phyloP scores from a whole-genome alignment of 2,329 filamentous ascomycete genomes.

The Trichoderma sp. region DNA sequence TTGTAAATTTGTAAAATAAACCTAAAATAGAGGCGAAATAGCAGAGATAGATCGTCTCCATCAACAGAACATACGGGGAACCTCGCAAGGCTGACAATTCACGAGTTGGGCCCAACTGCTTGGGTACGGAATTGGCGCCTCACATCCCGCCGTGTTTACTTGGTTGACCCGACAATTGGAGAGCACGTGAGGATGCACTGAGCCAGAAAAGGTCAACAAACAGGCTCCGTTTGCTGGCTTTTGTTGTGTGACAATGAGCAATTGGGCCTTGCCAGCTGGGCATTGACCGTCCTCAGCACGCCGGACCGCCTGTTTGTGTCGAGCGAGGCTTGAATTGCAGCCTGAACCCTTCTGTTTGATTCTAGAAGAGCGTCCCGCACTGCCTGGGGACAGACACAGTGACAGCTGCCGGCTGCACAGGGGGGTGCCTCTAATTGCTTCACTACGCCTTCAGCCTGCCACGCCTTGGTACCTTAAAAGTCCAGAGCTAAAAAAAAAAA shows the following conservation, averaged over 20 bases:
- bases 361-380: constrained; percentile 14
- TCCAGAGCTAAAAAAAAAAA: constrained; percentile 18
- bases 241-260: background rate
- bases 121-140: background rate
- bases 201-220: background rate
- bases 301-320: background rate
- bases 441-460: constrained; percentile 19
- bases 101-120: background rate
- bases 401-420: constrained; percentile 12
- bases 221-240: background rate
- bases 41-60: background rate
- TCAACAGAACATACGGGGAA: background rate
- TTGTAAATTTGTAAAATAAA: background rate
- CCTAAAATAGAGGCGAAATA: background rate
- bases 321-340: constrained; percentile 3
- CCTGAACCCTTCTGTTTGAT: constrained; percentile 17
- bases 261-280: background rate
- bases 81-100: background rate
- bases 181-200: constrained; percentile 8
- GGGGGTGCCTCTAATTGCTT: constrained; percentile 19
- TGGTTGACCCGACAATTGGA: constrained; percentile 3
- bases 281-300: background rate
- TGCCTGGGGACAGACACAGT: background rate
- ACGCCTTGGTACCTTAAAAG: constrained; percentile 17
- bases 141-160: constrained; percentile 1